Evolutionary conservation across 768 basidiomycete species (phyloP).

Genomic region (Tremella fuciformis): DNA sequence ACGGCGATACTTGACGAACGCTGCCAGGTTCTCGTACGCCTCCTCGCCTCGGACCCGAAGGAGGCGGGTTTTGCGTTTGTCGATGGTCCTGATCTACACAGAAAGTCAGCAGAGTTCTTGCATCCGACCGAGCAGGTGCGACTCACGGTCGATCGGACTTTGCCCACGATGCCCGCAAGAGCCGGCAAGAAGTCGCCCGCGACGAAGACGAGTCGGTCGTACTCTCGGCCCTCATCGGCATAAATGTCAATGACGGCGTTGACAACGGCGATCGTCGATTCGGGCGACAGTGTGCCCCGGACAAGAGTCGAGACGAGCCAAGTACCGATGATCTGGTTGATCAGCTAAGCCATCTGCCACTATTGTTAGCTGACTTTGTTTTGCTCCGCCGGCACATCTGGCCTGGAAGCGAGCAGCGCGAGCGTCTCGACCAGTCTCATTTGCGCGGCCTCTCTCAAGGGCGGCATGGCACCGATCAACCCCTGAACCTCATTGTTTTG

Average conservation of each 20-base stretch:
- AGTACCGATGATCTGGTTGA: constrained; percentile 41
- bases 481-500: constrained; percentile 58
- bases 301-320: constrained; percentile 56
- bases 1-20: constrained; percentile 54
- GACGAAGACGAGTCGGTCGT: constrained; percentile 59
- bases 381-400: constrained; percentile 60
- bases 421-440: constrained; percentile 83
- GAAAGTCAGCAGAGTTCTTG: not conserved
- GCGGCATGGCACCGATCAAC: constrained; percentile 65
- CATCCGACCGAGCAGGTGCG: not conserved
- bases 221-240: constrained; percentile 76
- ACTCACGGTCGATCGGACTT: constrained; percentile 51
- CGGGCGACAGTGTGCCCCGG: constrained; percentile 53
- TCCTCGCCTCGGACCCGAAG: constrained; percentile 52
- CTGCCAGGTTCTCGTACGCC: constrained; percentile 53
- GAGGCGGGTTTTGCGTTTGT: constrained; percentile 52
- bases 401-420: constrained; percentile 74
- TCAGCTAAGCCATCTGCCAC: not conserved
- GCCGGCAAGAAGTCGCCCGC: constrained; percentile 38
- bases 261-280: constrained; percentile 65
- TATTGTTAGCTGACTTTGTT: constrained; percentile 61
- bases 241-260: constrained; percentile 90
- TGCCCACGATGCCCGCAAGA: constrained; percentile 42
- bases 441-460: constrained; percentile 61
- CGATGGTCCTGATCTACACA: constrained; percentile 49